Conservation (phyloP, 2,329 filamentous ascomycete species). For the Trichocomaceae sp. region DNA sequence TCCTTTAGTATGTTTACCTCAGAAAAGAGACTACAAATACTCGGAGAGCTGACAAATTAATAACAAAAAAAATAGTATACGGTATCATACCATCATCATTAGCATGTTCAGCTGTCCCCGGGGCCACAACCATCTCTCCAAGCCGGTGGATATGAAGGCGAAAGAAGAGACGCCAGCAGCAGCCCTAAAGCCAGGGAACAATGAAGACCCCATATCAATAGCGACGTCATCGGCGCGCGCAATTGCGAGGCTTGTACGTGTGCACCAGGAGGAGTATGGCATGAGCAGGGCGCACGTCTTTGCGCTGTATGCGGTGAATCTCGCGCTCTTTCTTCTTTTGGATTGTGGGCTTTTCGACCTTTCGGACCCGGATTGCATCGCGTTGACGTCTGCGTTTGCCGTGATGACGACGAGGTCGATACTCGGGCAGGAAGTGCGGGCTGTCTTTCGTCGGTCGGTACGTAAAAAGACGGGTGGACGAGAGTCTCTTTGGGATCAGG, state of each 20-base stretch:
- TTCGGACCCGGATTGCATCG: constrained; percentile 29
- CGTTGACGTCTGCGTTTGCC: constrained; percentile 28
- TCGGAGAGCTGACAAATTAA: background rate
- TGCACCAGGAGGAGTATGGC: constrained; percentile 29
- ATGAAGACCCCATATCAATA: constrained; percentile 13
- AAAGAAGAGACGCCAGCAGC: constrained; percentile 6
- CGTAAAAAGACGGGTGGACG: constrained; percentile 8
- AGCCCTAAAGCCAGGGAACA: background rate
- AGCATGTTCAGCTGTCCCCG: constrained; percentile 28
- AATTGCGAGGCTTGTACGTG: constrained; percentile 25
- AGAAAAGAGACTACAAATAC: background rate
- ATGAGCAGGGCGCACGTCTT: constrained; percentile 32
- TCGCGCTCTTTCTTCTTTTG: constrained; percentile 31
- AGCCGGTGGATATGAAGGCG: background rate
- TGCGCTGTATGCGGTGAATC: constrained; percentile 33
- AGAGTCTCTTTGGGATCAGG: constrained; percentile 5
- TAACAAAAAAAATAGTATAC: constrained; percentile 23
- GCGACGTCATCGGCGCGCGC: constrained; percentile 25
- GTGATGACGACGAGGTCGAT: constrained; percentile 29
- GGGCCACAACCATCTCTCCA: constrained; percentile 16
- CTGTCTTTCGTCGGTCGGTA: constrained; percentile 31
- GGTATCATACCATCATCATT: constrained; percentile 30
- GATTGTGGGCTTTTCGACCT: constrained; percentile 23
- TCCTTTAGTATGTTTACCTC: constrained; percentile 22
- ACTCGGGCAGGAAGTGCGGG: constrained; percentile 29